A percentile compares a stretch with the other conserved stretches of the same genome.
Evolutionary conservation across 352 stramenopile genomes (phyloP).

Genomic region (Plasmopara viticola): DNA sequence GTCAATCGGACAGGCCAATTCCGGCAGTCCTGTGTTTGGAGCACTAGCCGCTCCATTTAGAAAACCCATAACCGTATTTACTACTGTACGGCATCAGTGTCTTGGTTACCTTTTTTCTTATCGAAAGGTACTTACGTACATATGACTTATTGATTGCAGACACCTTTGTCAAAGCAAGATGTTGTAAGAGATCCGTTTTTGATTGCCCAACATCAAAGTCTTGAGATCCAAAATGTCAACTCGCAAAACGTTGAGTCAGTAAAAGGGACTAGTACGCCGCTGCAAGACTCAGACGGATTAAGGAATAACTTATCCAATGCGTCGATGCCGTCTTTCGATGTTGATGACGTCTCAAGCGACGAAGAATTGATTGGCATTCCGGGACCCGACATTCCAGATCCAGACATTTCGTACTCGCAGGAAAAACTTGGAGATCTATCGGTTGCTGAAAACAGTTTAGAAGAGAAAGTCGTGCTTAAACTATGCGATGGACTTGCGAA

Average conservation of each 20-base stretch:
- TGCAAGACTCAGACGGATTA: constrained; percentile 11
- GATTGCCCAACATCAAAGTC: constrained; percentile 12
- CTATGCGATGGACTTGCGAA: constrained; percentile 37
- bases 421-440: constrained; percentile 63
- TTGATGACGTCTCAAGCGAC: constrained; percentile 39
- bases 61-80: constrained; percentile 2
- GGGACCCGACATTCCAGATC: constrained; percentile 29
- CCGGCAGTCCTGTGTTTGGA: constrained; percentile 10
- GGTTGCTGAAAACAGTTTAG: constrained; percentile 42
- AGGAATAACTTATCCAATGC: constrained; percentile 5
- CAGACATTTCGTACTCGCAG: constrained; percentile 59
- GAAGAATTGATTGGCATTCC: constrained; percentile 51
- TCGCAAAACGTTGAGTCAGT: neutral
- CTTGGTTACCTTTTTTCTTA: neutral
- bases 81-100: constrained; percentile 12
- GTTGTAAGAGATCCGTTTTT: constrained; percentile 18
- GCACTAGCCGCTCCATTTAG: constrained; percentile 19
- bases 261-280: constrained; percentile 18
- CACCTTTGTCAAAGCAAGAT: constrained; percentile 21
- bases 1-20: constrained; percentile 12
- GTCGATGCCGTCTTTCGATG: constrained; percentile 13
- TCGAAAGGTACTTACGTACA: constrained; percentile 1
- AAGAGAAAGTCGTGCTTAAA: constrained; percentile 25
- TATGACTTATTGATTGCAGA: constrained; percentile 4
- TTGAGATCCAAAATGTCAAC: constrained; percentile 1